phyloP scores from a whole-genome alignment of 306 rosid genomes.

The Abrus pulchellus region DNA sequence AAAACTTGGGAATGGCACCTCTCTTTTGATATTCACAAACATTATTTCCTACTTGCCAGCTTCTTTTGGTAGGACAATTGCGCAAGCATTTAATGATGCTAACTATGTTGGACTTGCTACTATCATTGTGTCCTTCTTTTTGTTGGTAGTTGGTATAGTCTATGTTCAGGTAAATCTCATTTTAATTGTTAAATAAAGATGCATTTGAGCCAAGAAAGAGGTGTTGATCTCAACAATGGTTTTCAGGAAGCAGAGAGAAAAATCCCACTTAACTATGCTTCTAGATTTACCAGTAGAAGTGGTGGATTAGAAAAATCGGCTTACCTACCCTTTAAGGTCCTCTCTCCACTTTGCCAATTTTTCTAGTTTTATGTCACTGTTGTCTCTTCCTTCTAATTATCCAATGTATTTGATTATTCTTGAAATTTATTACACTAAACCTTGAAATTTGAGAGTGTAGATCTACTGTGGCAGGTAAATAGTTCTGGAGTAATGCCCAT shows the following conservation, averaged over 20 bases:
- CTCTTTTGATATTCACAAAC: conserved; percentile 96
- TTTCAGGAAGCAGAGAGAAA: conserved; percentile 99
- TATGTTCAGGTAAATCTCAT: conserved; percentile 87
- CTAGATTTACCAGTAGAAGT: conserved; percentile 79
- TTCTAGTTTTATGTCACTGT: conserved; percentile 40
- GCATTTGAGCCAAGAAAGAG: conserved; percentile 39
- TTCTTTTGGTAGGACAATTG: conserved; percentile 87
- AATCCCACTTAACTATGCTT: conserved; percentile 95
- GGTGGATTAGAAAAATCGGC: conserved; percentile 91
- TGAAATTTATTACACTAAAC: conserved; percentile 18
- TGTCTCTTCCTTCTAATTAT: conserved; percentile 34
- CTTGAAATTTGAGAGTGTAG: conserved; percentile 38
- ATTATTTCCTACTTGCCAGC: conserved; percentile 98
- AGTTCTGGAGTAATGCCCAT: conserved; percentile 99
- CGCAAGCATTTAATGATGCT: conserved; percentile 84
- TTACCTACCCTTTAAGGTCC: conserved; percentile 93
- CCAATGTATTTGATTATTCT: conserved; percentile 3
- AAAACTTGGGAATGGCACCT: conserved; percentile 97
- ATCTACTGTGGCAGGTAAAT: conserved; percentile 74
- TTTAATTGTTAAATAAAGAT: conserved; percentile 35
- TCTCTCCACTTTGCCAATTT: conserved; percentile 38
- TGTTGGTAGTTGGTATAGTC: conserved; percentile 92
- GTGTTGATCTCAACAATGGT: conserved; percentile 55
- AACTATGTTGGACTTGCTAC: conserved; percentile 85
- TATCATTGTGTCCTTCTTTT: conserved; percentile 72